Base-by-base conservation (phyloP, 1,284 basidiomycete species). In the Austroboletus rostrupii region DNA sequence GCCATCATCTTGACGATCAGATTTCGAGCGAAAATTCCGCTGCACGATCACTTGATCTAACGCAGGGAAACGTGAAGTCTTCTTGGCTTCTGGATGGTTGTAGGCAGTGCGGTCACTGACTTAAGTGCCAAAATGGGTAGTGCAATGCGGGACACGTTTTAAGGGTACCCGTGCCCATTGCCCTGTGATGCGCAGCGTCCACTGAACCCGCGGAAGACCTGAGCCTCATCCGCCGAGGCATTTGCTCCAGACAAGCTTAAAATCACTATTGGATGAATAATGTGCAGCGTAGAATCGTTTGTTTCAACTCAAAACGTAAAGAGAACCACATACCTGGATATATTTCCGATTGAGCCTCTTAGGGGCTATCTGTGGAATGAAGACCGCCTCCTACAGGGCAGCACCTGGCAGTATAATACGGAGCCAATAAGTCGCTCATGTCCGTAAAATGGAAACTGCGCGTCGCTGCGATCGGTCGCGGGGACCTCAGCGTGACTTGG, bases 11-110 rank as follows among this genome's bases (percentile, higher is more conserved):
- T 43, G 43, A n/a, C 13, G 47, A 52, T 59, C 53, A n/a, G 32
- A 51, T 28, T 32, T 36, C 31, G 35, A 51, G 40, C 41, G 60
- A 60, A 56, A 29, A 44, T 64, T 56, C 60, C 44, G 21, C 16
- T 45, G 45, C 13, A 26, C 20, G 36, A 53, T 43, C 14, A 42
- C 35, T 53, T 47, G 38, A 47, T 59, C 52, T 47, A 47, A 29
- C 13, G 23, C 29, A 45, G 43, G 26, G 10, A 8, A 36, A 17
- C 45, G 21, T 17, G 41, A 14, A 33, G n/a, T 21, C 43, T 65
- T 60, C 62, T 65, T 17, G 36, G 42, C 38, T 63, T 63, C 59
- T 43, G 38, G 40, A 45, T 52, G 53, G 57, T 54, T 12, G 61
- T 57, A 47, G 26, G 32, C 35, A 23, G 40, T 26, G 43, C 36